Percentiles rank a stretch among this genome's conserved stretches.
These are phyloP conservation scores for Heimioporus punctisporus DNA, from an alignment of 1,284 basidiomycete genomes.

Conservation along the genomic window DNA sequence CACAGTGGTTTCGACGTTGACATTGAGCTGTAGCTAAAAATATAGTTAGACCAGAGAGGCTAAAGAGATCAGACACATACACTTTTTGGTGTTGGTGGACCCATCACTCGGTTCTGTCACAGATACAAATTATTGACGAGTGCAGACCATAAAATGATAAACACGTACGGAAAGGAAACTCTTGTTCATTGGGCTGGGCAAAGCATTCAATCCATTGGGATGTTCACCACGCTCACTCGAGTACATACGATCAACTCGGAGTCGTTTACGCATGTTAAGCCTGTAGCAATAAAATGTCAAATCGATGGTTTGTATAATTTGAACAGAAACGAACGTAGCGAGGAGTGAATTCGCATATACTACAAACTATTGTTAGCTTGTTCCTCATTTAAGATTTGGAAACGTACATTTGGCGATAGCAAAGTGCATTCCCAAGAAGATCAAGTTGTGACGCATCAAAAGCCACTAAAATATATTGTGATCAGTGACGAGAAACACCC, in stretches of 20 bases:
- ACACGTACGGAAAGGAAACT: slow-evolving; percentile 27
- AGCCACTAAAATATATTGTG: slow-evolving; percentile 42
- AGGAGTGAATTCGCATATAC: slow-evolving; percentile 36
- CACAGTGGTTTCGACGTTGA: slow-evolving; percentile 35
- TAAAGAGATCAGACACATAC: slow-evolving; percentile 9
- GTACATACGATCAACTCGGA: slow-evolving; percentile 24
- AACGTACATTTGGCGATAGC: slow-evolving; percentile 49
- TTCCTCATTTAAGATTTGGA: background rate
- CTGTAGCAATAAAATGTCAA: slow-evolving; percentile 5
- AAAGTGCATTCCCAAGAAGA: slow-evolving; percentile 54
- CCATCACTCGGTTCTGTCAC: slow-evolving; percentile 28
- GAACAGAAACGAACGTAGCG: slow-evolving; percentile 25
- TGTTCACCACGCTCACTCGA: slow-evolving; percentile 30
- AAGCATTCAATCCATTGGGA: background rate
- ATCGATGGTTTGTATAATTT: background rate
- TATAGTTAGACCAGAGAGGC: background rate
- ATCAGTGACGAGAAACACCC: background rate
- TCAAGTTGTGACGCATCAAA: slow-evolving; percentile 42
- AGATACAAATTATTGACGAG: no score
- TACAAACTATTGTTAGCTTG: background rate
- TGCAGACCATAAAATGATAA: no score
- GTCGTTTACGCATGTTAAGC: slow-evolving; percentile 33
- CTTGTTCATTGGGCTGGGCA: slow-evolving; percentile 21
- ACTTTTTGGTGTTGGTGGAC: slow-evolving; percentile 18
- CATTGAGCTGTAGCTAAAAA: slow-evolving; percentile 27